phyloP scores from a whole-genome alignment of 257 asterid species.

The Dorcoceras hygrometricum region DNA sequence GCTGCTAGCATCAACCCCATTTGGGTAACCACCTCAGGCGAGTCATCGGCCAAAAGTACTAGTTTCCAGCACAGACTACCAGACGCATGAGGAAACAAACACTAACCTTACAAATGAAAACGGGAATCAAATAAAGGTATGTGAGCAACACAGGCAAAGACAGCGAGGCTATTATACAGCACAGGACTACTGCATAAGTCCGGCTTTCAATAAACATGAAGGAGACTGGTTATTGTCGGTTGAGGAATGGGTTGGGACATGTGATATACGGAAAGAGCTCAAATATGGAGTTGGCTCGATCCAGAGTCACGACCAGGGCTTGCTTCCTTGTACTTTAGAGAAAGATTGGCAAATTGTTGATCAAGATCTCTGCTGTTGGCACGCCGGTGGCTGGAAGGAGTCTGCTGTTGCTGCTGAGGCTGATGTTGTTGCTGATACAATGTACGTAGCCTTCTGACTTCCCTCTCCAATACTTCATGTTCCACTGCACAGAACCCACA shows the following conservation, averaged over 20 bases:
- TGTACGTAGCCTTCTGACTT: slow-evolving; percentile 47
- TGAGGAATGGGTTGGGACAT: slow-evolving; percentile 25
- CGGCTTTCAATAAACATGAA: slow-evolving; percentile 23
- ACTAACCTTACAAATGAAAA: slow-evolving; percentile 8
- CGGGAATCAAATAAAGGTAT: neutral
- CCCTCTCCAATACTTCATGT: slow-evolving; percentile 73
- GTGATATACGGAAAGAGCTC: slow-evolving; percentile 12
- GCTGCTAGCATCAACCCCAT: slow-evolving; percentile 24
- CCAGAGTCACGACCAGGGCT: slow-evolving; percentile 33
- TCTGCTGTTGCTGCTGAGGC: slow-evolving; percentile 29
- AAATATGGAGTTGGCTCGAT: slow-evolving; percentile 46
- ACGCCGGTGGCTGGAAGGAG: slow-evolving; percentile 44
- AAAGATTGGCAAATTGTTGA: slow-evolving; percentile 54
- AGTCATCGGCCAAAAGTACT: slow-evolving; percentile 34
- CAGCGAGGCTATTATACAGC: slow-evolving; percentile 15
- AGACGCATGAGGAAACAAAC: slow-evolving; percentile 45
- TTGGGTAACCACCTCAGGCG: slow-evolving; percentile 58
- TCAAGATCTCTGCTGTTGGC: slow-evolving; percentile 62
- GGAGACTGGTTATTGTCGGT: slow-evolving; percentile 24
- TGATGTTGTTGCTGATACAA: slow-evolving; percentile 50
- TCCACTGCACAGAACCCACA: slow-evolving; percentile 49
- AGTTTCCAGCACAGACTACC: slow-evolving; percentile 46
- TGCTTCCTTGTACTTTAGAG: slow-evolving; percentile 57
- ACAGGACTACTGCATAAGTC: slow-evolving; percentile 14
- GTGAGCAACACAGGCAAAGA: slow-evolving; percentile 4